Evolutionary conservation across 1,284 basidiomycete genomes (phyloP).

Genomic region (Calocybe gambosa): DNA sequence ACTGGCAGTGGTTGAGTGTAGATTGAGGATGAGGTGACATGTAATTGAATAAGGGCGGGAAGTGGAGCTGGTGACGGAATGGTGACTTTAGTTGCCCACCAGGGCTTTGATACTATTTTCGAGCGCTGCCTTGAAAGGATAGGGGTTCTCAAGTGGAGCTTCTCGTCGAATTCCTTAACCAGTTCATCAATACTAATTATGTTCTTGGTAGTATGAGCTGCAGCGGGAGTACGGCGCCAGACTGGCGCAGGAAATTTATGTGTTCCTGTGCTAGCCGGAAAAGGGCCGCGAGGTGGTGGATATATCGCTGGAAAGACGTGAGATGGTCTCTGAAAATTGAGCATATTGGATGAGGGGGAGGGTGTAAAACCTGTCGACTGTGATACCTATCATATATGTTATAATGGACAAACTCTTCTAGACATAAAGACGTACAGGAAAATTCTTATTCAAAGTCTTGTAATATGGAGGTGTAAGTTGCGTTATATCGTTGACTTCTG

Average conservation of each 20-base stretch:
- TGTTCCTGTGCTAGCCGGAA: constrained; percentile 15
- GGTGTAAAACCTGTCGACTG: not conserved
- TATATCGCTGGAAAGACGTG: not conserved
- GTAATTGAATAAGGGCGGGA: not conserved
- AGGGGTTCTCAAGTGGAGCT: constrained; percentile 14
- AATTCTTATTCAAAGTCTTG: too few species aligned
- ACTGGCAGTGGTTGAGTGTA: not conserved
- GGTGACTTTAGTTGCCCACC: constrained; percentile 18
- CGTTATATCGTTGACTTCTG: too few species aligned
- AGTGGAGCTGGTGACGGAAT: constrained; percentile 15
- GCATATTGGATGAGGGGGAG: not conserved
- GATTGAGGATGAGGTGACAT: not conserved
- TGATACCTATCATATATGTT: too few species aligned
- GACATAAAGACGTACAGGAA: too few species aligned
- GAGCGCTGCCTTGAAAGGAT: constrained; percentile 1
- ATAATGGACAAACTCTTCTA: too few species aligned
- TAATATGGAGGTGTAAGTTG: too few species aligned
- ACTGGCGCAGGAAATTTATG: constrained; percentile 11
- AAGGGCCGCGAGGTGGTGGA: constrained; percentile 20
- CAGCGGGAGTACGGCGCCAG: constrained; percentile 19
- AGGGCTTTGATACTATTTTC: not conserved
- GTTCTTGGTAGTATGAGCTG: not conserved
- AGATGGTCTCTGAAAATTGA: not conserved
- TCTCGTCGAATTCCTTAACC: constrained; percentile 13
- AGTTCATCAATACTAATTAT: constrained; percentile 8